These are phyloP conservation scores for Starmerella scarabaei DNA, from an alignment of 805 yeast genomes.

Conservation along the genomic window DNA sequence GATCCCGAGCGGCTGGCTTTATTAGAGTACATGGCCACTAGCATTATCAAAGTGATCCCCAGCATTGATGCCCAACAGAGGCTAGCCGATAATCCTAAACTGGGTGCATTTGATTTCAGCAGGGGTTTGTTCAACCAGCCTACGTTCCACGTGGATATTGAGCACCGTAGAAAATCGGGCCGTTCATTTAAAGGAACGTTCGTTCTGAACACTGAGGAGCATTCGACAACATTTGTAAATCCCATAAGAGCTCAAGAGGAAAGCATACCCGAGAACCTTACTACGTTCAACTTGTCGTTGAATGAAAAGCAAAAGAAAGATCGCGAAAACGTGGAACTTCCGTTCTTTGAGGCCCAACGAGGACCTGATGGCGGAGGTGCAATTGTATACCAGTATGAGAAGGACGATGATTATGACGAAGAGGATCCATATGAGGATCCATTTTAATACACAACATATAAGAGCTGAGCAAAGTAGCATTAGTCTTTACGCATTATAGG, in stretches of 20 bases:
- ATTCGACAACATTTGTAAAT: slow-evolving; percentile 32
- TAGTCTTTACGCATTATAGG: slow-evolving; percentile 9
- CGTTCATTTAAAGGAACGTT: slow-evolving; percentile 50
- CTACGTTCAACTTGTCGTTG: slow-evolving; percentile 77
- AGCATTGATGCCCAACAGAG: slow-evolving; percentile 15
- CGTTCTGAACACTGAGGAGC: slow-evolving; percentile 32
- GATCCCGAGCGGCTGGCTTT: slow-evolving; percentile 44
- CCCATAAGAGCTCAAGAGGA: slow-evolving; percentile 24
- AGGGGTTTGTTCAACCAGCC: slow-evolving; percentile 34
- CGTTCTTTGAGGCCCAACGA: slow-evolving; percentile 80
- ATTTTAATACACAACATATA: slow-evolving; percentile 34
- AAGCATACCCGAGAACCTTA: slow-evolving; percentile 49
- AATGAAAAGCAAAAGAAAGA: slow-evolving; percentile 64
- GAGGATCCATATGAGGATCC: slow-evolving; percentile 98
- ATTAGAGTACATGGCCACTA: slow-evolving; percentile 59
- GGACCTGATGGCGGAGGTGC: slow-evolving; percentile 63
- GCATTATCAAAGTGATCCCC: slow-evolving; percentile 53
- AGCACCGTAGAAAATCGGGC: slow-evolving; percentile 74
- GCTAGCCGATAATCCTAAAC: slow-evolving; percentile 34
- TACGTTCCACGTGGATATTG: slow-evolving; percentile 38
- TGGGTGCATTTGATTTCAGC: slow-evolving; percentile 14
- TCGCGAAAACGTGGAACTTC: slow-evolving; percentile 73
- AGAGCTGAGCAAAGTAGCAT: no score
- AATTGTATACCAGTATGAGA: slow-evolving; percentile 86
- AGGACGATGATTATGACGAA: slow-evolving; percentile 95